Base-by-base conservation (phyloP, 352 stramenopile species). In the Globisporangium spinosum region DNA sequence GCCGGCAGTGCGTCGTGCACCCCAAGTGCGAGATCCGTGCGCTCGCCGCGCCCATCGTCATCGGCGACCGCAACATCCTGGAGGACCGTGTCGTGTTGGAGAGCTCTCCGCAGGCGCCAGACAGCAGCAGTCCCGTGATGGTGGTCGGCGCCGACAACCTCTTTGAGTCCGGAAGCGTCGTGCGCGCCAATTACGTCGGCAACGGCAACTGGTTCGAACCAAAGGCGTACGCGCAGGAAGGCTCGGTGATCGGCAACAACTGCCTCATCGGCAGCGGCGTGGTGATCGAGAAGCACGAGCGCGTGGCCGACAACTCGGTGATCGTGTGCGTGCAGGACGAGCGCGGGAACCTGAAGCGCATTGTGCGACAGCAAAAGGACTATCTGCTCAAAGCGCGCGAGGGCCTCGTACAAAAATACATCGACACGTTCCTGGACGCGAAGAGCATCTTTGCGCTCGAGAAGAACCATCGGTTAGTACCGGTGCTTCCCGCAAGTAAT, bases 251-350 rank as follows among this genome's bases (percentile, higher is more conserved):
- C 61, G 88, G 88, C 38, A 84, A 80, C 70, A 87, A 93, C 69
- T 96, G 88, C 69, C 59, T 94, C 63, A 89, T 96, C 49, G 88
- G 88, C 66, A 90, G 82, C 56, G 82, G 86, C 70, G 85, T 96
- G 68, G 77, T 94, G 27, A 78, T 96, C 67, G 77, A 74, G 22
- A 72, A 68, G n/a, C 67, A 77, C 62, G 86, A 94, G 65, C 65
- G 67, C 61, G 66, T 96, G 10, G 73, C 81, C 0, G 85, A 94
- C 76, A 89, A 91, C 69, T 80, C 83, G 0, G 81, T 96, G 40
- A 70, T 96, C 23, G 85, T 94, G 56, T 82, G 72, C 25, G 78
- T 90, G n/a, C 70, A 78, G 64, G 74, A 79, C 27, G 65, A 63
- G 1, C 43, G 64, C 20, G 77, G 77, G 3, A 53, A 65, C 3